These are phyloP conservation scores for Ophiostoma perfectum DNA, from an alignment of 2,329 filamentous ascomycete genomes.

Conservation along the genomic window DNA sequence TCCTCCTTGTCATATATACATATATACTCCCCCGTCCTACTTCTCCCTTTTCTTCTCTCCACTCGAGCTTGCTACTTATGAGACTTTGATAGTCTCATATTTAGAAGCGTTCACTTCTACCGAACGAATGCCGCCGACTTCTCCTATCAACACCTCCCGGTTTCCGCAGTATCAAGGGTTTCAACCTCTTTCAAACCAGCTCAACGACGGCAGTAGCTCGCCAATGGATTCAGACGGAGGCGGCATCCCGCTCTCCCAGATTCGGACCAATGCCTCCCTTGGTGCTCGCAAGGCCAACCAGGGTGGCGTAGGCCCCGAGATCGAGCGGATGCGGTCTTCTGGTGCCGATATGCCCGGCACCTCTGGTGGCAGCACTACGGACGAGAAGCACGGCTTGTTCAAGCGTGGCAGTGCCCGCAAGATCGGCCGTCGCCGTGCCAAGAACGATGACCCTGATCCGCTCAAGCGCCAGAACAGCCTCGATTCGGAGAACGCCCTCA, in stretches of 20 bases:
- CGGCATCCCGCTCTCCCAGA: conserved; percentile 51
- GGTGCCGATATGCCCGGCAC: conserved; percentile 28
- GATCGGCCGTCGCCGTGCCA: conserved; percentile 47
- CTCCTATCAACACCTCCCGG: conserved; percentile 25
- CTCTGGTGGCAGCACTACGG: conserved; percentile 32
- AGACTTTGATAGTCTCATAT: conserved; percentile 20
- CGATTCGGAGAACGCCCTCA: conserved; percentile 49
- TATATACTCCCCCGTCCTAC: neutral
- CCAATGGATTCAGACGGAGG: conserved; percentile 34
- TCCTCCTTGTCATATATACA: neutral
- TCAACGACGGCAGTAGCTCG: conserved; percentile 15
- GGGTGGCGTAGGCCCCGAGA: conserved; percentile 29
- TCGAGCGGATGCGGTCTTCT: conserved; percentile 18
- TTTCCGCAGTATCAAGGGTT: conserved; percentile 28
- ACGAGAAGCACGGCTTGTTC: conserved; percentile 45
- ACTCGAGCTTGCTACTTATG: neutral
- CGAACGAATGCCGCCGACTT: conserved; percentile 21
- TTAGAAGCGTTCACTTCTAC: neutral
- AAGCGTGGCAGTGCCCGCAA: conserved; percentile 28
- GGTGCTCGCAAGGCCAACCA: conserved; percentile 41
- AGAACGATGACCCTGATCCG: conserved; percentile 35
- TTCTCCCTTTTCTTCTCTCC: neutral
- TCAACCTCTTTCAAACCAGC: conserved; percentile 23
- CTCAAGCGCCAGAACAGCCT: conserved; percentile 42
- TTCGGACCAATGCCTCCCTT: conserved; percentile 51